Evolutionary conservation across 2,329 filamentous ascomycete genomes (phyloP), one percentile per base, ranked within the genome.

Genomic region (Fusarium torulosum): DNA sequence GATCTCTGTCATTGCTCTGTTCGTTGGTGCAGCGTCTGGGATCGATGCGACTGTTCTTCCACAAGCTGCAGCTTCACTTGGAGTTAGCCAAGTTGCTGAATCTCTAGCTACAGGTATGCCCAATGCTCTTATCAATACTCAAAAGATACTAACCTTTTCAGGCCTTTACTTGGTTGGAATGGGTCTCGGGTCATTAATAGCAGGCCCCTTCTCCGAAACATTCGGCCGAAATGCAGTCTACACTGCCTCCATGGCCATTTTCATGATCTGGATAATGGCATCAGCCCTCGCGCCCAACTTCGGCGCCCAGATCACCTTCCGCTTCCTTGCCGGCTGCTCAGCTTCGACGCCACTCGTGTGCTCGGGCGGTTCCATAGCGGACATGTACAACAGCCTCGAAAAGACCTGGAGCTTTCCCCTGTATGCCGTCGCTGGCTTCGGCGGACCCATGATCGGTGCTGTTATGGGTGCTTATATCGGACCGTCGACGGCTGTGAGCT

Each of bases 401-500:
- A 79, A 78, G 64, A 78, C 75, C 1, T 79, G 74, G 74, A 67
- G 64, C 1, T 79, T 79, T 11, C 77, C 77, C 2, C 33, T 91
- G 0, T 91, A 84, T 62, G 70, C 84, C 74, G 63, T 83, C 74
- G 52, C 77, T 52, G 53, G 80, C 69, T 62, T 82, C 75, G 73
- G 72, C 58, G 70, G 88, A 79, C 74, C 79, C 0, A 79, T 79
- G 71, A 45, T 80, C 0, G 79, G 79, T 2, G 77, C 79, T 4
- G 72, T 81, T 0, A 78, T 85, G 59, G 88, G 88, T 6, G 88
- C 87, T 7, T 91, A 90, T 60, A 89, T 91, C 53, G 88, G 89
- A 47, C 81, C 88, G 52, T 86, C 84, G 54, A 82, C 81, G 4
- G n/a, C 44, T 0, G 72, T 76, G 2, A 82, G 80, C 49, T 91